Evolutionary conservation across 1,284 basidiomycete species (phyloP), one percentile per base, ranked within the genome.

Genomic region (Ganoderma lucidum): DNA sequence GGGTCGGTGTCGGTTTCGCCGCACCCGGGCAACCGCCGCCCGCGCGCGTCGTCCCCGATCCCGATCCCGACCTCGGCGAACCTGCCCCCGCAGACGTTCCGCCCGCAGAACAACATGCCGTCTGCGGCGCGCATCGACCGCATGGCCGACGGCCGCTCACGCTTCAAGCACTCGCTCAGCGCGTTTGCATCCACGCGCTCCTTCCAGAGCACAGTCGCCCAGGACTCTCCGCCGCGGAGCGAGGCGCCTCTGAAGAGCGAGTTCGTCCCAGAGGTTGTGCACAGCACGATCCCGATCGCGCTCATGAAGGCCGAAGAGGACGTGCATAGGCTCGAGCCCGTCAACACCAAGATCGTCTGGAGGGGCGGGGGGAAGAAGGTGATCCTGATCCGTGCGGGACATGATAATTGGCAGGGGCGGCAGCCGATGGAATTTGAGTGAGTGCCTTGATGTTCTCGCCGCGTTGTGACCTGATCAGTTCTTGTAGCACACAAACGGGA

Each of bases 321-420:
- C 42, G 69, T 72, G 1, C 69, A 71, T 51, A 70, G 72, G 35
- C 73, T 79, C 32, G 85, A 87, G 66, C 83, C 83, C 1, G 81
- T 89, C 14, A 81, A 84, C 17, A 84, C 88, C 61, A 87, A 82
- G 74, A 89, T 94, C 70, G 81, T 82, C 6, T 94, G 92, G 91
- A 82, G 81, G 69, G 89, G 87, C 23, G 84, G 85, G 5, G 93
- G 88, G 9, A 86, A 83, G 70, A 83, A 83, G 28, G 91, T 94
- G 35, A 74, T 85, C 30, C 84, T 94, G 44, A 87, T 90, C 17
- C 84, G 91, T 67, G 90, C 92, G 23, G 90, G 90, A 6, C 90
- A 93, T 75, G 85, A 90, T 66, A 87, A 91, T 71, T 93, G 92
- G 92, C 89, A 89, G 73, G 90, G 89, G 30, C 82, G 88, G 14